Percentiles rank a stretch among this genome's conserved stretches.
phyloP scores from a whole-genome alignment of 495 filamentous ascomycete genomes.

The Podospora pseudocomata region DNA sequence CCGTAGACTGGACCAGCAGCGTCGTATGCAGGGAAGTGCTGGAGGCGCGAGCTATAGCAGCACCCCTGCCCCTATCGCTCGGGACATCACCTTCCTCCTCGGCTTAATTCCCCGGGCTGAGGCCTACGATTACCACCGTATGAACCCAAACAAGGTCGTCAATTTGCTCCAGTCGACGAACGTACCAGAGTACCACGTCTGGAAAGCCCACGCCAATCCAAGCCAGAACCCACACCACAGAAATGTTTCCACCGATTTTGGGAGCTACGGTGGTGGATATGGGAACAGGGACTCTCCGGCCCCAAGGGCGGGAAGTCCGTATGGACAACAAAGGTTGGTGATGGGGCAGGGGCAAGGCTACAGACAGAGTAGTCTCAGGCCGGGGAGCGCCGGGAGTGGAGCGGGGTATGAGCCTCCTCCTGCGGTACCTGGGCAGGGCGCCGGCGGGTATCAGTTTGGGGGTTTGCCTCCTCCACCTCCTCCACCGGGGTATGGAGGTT shows the following conservation, averaged over 20 bases:
- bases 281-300: slow-evolving; percentile 40
- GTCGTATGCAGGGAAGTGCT: slow-evolving; percentile 50
- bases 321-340: slow-evolving; percentile 19
- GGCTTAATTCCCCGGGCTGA: slow-evolving; percentile 77
- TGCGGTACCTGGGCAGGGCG: slow-evolving; percentile 24
- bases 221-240: slow-evolving; percentile 34
- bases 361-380: slow-evolving; percentile 43
- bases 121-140: slow-evolving; percentile 59
- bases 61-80: slow-evolving; percentile 56
- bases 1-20: slow-evolving; percentile 75
- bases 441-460: slow-evolving; percentile 14
- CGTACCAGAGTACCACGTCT: slow-evolving; percentile 56
- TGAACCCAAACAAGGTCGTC: slow-evolving; percentile 69
- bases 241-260: slow-evolving; percentile 28
- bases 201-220: slow-evolving; percentile 28
- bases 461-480: slow-evolving; percentile 14
- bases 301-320: slow-evolving; percentile 41
- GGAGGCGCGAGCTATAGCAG: slow-evolving; percentile 35
- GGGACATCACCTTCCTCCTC: slow-evolving; percentile 75
- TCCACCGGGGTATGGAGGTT: background rate
- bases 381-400: slow-evolving; percentile 39
- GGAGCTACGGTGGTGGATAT: slow-evolving; percentile 14
- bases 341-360: slow-evolving; percentile 33
- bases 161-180: slow-evolving; percentile 63
- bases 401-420: slow-evolving; percentile 40